Conservation (phyloP, 495 filamentous ascomycete genomes). For the Barbatosphaeria neglecta region DNA sequence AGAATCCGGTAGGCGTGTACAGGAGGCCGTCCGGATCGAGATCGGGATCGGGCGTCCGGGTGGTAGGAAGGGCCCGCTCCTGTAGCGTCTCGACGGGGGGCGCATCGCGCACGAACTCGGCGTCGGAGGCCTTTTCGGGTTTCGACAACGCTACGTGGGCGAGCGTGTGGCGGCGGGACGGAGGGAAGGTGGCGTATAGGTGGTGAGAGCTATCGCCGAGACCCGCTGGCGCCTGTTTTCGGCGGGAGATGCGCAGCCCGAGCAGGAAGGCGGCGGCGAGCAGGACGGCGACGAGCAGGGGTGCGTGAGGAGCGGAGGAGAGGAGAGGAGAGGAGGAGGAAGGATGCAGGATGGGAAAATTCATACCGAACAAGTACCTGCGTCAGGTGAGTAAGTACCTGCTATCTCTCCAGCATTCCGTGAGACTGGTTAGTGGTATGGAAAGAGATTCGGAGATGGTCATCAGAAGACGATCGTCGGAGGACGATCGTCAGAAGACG, state of each 20-base stretch:
- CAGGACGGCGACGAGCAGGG: not conserved
- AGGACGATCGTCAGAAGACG: no score
- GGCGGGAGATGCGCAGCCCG: not conserved
- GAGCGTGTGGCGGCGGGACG: not conserved
- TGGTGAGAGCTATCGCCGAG: no score
- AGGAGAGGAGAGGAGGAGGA: no score
- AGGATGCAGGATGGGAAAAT: no score
- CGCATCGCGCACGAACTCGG: not conserved
- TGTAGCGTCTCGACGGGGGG: conserved; percentile 3
- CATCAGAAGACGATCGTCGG: no score
- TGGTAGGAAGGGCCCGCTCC: conserved; percentile 6
- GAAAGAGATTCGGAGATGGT: no score
- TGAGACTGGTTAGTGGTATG: no score
- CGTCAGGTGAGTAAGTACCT: no score
- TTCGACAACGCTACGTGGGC: no score
- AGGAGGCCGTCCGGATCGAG: conserved; percentile 4
- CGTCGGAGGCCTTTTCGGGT: not conserved
- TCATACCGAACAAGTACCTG: no score
- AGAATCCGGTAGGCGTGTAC: conserved; percentile 32
- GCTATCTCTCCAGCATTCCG: no score
- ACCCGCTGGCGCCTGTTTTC: not conserved
- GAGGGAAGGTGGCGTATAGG: not conserved
- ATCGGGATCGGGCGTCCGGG: conserved; percentile 3
- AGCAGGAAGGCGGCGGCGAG: not conserved
- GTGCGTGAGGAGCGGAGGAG: not conserved